These are phyloP conservation scores for Trifolium fragiferum DNA, from an alignment of 306 rosid genomes.

Conservation along the genomic window DNA sequence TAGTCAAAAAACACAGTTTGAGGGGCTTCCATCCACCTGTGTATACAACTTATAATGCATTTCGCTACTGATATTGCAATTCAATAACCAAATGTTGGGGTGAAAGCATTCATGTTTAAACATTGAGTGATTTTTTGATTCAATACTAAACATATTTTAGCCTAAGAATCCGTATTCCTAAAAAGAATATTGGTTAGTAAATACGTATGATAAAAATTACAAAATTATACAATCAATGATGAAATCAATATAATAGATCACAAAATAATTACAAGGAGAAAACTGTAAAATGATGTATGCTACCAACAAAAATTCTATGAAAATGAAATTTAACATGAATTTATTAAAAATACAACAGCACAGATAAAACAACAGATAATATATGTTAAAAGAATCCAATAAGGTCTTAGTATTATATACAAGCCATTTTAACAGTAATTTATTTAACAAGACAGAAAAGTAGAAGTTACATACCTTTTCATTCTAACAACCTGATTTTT, in stretches of 20 bases:
- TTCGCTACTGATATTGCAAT: neutral
- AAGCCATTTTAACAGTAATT: neutral
- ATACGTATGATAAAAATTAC: no score
- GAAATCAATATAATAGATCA: neutral
- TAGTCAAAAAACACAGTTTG: no score
- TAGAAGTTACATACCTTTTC: constrained; percentile 58
- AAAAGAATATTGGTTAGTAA: no score
- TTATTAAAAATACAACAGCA: neutral
- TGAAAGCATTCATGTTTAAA: neutral
- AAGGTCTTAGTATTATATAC: neutral
- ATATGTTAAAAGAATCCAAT: no score
- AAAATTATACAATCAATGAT: no score
- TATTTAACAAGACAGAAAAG: neutral
- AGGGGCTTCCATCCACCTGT: neutral
- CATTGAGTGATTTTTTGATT: no score
- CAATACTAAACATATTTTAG: no score
- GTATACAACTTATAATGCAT: neutral
- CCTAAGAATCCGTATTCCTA: no score
- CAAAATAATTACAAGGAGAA: neutral
- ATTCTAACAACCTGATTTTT: constrained; percentile 67
- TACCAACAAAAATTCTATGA: neutral
- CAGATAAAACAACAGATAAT: no score
- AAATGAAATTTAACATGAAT: neutral
- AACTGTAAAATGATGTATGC: neutral
- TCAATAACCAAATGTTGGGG: neutral